A percentile compares a stretch with the other conserved stretches of the same genome.
phyloP scores from a whole-genome alignment of 2,329 filamentous ascomycete genomes.

The Fusarium nelsonii region DNA sequence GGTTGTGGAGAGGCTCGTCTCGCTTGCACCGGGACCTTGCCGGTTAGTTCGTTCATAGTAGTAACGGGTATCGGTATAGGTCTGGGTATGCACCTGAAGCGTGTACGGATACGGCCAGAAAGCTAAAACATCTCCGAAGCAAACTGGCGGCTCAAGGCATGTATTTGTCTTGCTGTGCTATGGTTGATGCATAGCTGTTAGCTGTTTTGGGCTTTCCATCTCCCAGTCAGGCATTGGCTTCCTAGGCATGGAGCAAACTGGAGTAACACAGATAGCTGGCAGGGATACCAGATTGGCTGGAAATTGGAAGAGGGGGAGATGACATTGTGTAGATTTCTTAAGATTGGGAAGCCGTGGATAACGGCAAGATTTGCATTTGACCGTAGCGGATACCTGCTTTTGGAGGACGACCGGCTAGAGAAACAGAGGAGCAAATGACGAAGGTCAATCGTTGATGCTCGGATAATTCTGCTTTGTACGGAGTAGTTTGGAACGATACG shows the following conservation, averaged over 20 bases:
- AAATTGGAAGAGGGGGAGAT: conserved; percentile 37
- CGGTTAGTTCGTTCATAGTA: conserved; percentile 15
- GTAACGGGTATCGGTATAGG: conserved; percentile 2
- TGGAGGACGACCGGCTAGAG: conserved; percentile 14
- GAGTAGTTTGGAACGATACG: conserved; percentile 7
- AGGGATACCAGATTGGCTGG: conserved; percentile 30
- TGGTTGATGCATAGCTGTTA: conserved; percentile 18
- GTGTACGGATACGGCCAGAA: conserved; percentile 28
- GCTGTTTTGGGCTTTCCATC: conserved; percentile 22
- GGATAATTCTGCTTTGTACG: conserved; percentile 15
- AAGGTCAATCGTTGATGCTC: conserved; percentile 9
- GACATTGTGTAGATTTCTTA: conserved; percentile 33
- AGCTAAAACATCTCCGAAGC: conserved; percentile 30
- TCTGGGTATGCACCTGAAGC: not conserved
- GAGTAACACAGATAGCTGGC: conserved; percentile 43
- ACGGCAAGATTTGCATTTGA: conserved; percentile 43
- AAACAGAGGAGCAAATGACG: conserved; percentile 36
- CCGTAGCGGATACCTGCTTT: conserved; percentile 35
- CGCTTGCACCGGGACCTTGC: conserved; percentile 32
- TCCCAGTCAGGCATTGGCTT: conserved; percentile 31
- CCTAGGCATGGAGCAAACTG: conserved; percentile 28
- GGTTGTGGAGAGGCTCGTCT: conserved; percentile 36
- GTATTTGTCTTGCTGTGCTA: conserved; percentile 27
- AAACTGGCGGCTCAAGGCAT: conserved; percentile 32
- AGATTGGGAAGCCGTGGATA: conserved; percentile 37